These are phyloP conservation scores for Monilinia fructicola DNA, from an alignment of 2,329 filamentous ascomycete species.

Conservation along the genomic window DNA sequence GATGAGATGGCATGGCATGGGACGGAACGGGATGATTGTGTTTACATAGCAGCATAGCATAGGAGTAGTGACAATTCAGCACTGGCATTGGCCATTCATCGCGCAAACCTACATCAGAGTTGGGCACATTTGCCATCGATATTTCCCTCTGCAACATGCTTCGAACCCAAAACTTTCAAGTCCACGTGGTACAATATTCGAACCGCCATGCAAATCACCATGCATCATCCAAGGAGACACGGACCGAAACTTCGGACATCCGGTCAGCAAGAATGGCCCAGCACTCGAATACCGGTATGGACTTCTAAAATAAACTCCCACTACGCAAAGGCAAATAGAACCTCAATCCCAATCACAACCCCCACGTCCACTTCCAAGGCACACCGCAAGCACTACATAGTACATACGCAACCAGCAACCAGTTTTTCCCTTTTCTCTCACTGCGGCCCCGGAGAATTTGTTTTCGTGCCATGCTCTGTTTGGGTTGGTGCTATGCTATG, in stretches of 20 bases:
- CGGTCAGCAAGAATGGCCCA: background rate
- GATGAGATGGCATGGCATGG: slow-evolving; percentile 5
- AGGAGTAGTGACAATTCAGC: slow-evolving; percentile 1
- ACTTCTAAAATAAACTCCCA: background rate
- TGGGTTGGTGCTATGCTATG: background rate
- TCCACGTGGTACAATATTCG: background rate
- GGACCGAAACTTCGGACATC: slow-evolving; percentile 7
- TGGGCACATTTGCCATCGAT: background rate
- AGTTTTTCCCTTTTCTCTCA: background rate
- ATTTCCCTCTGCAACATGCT: background rate
- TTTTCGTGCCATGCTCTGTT: background rate
- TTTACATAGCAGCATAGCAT: background rate
- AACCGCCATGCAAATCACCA: background rate
- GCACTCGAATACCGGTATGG: background rate
- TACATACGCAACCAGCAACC: background rate
- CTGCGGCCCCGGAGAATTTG: background rate
- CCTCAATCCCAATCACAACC: background rate
- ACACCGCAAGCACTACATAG: background rate
- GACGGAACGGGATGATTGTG: background rate
- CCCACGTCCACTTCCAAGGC: background rate
- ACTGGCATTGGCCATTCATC: slow-evolving; percentile 2
- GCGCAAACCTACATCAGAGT: background rate
- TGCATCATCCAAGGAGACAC: background rate
- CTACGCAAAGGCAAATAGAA: background rate
- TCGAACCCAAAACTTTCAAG: too few species aligned